Conservation (phyloP, 163 green algal genomes). For the Scenedesmus sp. region DNA sequence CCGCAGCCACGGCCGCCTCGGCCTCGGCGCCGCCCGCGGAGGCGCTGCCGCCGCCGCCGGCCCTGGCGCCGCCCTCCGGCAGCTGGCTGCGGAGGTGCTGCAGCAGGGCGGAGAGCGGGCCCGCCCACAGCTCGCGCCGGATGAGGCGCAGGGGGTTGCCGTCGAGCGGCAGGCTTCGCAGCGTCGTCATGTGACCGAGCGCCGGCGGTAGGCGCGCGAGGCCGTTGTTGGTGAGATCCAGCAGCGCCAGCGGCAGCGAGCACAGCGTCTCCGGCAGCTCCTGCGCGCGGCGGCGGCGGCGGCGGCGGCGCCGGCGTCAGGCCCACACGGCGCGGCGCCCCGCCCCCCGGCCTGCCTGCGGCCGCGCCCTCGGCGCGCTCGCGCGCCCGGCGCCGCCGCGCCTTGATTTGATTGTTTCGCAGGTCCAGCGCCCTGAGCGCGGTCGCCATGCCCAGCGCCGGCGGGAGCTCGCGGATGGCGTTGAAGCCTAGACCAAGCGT, state of each 20-base stretch:
- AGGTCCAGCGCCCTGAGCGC: too few relatives aligned
- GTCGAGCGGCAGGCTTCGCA: slow-evolving; percentile 62
- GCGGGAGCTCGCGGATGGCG: too few relatives aligned
- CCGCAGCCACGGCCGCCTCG: slow-evolving; percentile 10
- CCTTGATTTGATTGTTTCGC: too few relatives aligned
- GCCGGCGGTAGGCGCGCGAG: slow-evolving; percentile 45
- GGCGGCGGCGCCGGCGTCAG: slow-evolving; percentile 20
- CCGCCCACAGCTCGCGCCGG: slow-evolving; percentile 56
- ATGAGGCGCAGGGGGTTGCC: slow-evolving; percentile 68
- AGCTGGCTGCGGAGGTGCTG: slow-evolving; percentile 49
- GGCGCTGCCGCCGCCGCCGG: slow-evolving; percentile 11
- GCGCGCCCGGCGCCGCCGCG: too few relatives aligned
- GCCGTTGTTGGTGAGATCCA: slow-evolving; percentile 44
- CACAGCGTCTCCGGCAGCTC: slow-evolving; percentile 47
- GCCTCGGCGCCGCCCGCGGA: slow-evolving; percentile 5
- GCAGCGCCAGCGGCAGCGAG: slow-evolving; percentile 39
- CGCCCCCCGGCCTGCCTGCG: too few relatives aligned
- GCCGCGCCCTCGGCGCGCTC: too few relatives aligned
- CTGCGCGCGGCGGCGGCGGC: too few relatives aligned
- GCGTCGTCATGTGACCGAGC: slow-evolving; percentile 46
- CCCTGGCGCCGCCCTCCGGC: slow-evolving; percentile 12
- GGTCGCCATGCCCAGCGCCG: too few relatives aligned
- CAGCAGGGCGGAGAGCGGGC: slow-evolving; percentile 53
- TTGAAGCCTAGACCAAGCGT: too few relatives aligned
- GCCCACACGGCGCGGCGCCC: not conserved